Percentiles rank a stretch among this genome's conserved stretches.
Evolutionary conservation across 371 early-diverging fungal genomes (phyloP).

Genomic region (Sporodiniella umbellata): DNA sequence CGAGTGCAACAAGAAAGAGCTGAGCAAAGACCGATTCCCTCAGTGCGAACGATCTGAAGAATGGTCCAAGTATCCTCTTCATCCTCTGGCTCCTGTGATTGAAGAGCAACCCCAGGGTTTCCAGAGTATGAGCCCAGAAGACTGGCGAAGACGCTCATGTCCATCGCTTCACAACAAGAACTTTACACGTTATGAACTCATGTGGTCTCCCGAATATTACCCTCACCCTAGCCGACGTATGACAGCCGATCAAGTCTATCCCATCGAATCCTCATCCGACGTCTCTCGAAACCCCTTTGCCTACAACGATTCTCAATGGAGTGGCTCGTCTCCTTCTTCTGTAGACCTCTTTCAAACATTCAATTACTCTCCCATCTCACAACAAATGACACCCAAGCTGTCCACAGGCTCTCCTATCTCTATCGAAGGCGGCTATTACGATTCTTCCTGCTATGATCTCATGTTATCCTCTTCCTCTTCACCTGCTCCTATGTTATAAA

Average conservation of each 20-base stretch:
- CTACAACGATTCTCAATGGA: not conserved
- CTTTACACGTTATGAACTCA: not conserved
- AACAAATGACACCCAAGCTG: slow-evolving; percentile 23
- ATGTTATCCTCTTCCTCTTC: slow-evolving; percentile 9
- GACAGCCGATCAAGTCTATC: slow-evolving; percentile 8
- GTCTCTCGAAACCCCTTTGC: not conserved
- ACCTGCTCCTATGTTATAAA: slow-evolving; percentile 1
- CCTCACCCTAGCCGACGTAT: slow-evolving; percentile 6
- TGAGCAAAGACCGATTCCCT: not conserved
- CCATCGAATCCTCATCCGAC: no score
- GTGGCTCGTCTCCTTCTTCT: not conserved
- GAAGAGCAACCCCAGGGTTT: not conserved
- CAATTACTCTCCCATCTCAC: slow-evolving; percentile 19
- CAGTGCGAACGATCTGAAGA: slow-evolving; percentile 6
- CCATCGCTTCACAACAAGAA: slow-evolving; percentile 6
- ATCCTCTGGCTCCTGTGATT: slow-evolving; percentile 18
- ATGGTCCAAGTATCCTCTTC: slow-evolving; percentile 14
- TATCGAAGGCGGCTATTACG: slow-evolving; percentile 16
- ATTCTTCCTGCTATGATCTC: slow-evolving; percentile 19
- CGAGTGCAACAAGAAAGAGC: not conserved
- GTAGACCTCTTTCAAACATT: not conserved
- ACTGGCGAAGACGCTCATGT: slow-evolving; percentile 26
- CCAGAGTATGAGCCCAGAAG: slow-evolving; percentile 2
- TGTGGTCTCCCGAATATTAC: not conserved
- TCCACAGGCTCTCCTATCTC: slow-evolving; percentile 25